Base-by-base conservation (phyloP, 2,329 filamentous ascomycete genomes). In the Pseudocercospora fijiensis region DNA sequence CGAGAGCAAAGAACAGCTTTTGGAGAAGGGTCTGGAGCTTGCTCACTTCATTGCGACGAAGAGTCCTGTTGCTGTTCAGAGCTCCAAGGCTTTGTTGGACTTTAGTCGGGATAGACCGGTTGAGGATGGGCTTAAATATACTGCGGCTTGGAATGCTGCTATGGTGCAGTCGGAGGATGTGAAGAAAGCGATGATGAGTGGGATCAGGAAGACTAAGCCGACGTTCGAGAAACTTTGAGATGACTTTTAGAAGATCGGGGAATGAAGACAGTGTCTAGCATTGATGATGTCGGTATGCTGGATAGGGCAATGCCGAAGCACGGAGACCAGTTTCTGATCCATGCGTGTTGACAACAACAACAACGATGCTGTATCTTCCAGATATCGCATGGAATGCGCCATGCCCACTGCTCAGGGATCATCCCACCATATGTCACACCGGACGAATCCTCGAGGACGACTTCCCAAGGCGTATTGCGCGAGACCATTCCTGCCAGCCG, bases 71-170 rank as follows among this genome's bases (percentile, higher is more conserved):
- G 92, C 92, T 1, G 90, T 94, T 65, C 86, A 92, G 79, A 89
- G 91, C 7, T 96, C 92, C 4, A 96, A 96, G 80, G 90, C 94
- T 78, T 78, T 96, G 67, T 75, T 96, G 74, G 92, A 95, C 77
- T 91, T 89, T 74, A 89, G 88, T 30, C 84, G 91, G 71, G 92
- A 96, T 76, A 86, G 92, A 74, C 82, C 83, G 1, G 86, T 96
- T 28, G 85, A 85, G 57, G 91, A 96, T 70, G 67, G 69, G 11
- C 47, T 70, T 43, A 30, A 57, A 30, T 70, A 66, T 55, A 70
- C 69, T 22, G 64, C 67, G 10, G 67, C 61, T 22, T 70, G 69
- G 69, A 69, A 69, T 58, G 57, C 64, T 27, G 64, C 66, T 9
- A 70, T 70, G 67, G 61, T 70, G 41, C 69, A 69, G 56, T 63